Conservation (phyloP, 2,329 filamentous ascomycete genomes). For the Cladobotryum protrusum region DNA sequence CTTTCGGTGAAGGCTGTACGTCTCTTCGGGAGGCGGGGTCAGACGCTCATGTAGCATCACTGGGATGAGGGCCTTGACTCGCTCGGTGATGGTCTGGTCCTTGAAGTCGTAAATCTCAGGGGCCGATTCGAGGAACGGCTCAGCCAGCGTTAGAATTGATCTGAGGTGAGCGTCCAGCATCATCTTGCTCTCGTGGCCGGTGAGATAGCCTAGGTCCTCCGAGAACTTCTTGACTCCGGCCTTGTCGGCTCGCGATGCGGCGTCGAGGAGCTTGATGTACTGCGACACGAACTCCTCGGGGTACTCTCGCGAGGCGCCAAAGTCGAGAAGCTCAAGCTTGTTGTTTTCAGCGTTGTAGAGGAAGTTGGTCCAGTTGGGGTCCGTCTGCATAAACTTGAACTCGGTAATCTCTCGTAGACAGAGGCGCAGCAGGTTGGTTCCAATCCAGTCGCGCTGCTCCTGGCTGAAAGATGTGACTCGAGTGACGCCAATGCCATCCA, state of each 20-base stretch:
- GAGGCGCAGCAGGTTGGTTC: slow-evolving; percentile 84
- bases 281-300: slow-evolving; percentile 70
- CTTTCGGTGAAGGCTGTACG: slow-evolving; percentile 91
- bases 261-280: slow-evolving; percentile 75
- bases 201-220: slow-evolving; percentile 79
- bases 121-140: slow-evolving; percentile 74
- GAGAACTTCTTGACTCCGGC: slow-evolving; percentile 60
- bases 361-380: slow-evolving; percentile 99
- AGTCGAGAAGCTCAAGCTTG: slow-evolving; percentile 87
- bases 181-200: slow-evolving; percentile 73
- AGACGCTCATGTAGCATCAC: slow-evolving; percentile 87
- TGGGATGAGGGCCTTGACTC: slow-evolving; percentile 82
- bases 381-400: slow-evolving; percentile 98
- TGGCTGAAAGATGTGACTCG: slow-evolving; percentile 71
- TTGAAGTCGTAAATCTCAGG: slow-evolving; percentile 86
- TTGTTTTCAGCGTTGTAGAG: slow-evolving; percentile 69
- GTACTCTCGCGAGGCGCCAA: slow-evolving; percentile 85
- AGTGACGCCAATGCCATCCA: slow-evolving; percentile 81
- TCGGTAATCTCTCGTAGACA: slow-evolving; percentile 90
- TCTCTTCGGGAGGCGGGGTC: slow-evolving; percentile 91
- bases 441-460: slow-evolving; percentile 89
- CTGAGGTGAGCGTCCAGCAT: slow-evolving; percentile 92
- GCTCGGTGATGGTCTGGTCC: slow-evolving; percentile 92
- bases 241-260: slow-evolving; percentile 67
- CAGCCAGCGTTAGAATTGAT: slow-evolving; percentile 82